Evolutionary conservation across 139 green algal genomes (phyloP).

Genomic region (Nannochloris sp.): DNA sequence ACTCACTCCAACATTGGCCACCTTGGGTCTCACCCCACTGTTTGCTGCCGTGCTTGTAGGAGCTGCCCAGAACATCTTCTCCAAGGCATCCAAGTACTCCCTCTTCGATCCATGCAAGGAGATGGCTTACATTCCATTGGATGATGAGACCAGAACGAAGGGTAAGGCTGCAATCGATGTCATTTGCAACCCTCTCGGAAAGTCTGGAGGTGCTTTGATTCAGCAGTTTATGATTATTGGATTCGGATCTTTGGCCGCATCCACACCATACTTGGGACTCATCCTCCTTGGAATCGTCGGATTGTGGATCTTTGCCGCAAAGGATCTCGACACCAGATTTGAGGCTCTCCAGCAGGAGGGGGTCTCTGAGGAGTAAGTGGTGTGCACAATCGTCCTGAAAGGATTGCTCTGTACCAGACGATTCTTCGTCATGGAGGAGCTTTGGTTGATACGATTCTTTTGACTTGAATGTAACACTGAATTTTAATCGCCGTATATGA

Average conservation of each 20-base stretch:
- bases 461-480: no score
- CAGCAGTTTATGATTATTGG: conserved; percentile 96
- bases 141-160: conserved; percentile 88
- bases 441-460: no score
- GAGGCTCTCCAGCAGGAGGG: conserved; percentile 8
- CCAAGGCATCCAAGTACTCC: conserved; percentile 94
- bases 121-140: conserved; percentile 99
- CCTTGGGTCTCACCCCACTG: conserved; percentile 83
- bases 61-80: conserved; percentile 97
- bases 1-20: conserved; percentile 69
- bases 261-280: conserved; percentile 89
- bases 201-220: conserved; percentile 96
- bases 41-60: conserved; percentile 93
- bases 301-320: conserved; percentile 80
- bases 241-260: conserved; percentile 93
- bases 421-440: no score
- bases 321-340: conserved; percentile 30
- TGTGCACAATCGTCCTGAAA: no score
- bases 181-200: conserved; percentile 98
- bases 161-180: conserved; percentile 99
- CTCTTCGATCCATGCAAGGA: conserved; percentile 99
- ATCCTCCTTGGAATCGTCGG: conserved; percentile 88
- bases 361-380: conserved; percentile 2
- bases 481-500: no score
- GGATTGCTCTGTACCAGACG: no score